Evolutionary conservation across 305 asterid genomes (phyloP).

Genomic region (Fraxinus sp.): DNA sequence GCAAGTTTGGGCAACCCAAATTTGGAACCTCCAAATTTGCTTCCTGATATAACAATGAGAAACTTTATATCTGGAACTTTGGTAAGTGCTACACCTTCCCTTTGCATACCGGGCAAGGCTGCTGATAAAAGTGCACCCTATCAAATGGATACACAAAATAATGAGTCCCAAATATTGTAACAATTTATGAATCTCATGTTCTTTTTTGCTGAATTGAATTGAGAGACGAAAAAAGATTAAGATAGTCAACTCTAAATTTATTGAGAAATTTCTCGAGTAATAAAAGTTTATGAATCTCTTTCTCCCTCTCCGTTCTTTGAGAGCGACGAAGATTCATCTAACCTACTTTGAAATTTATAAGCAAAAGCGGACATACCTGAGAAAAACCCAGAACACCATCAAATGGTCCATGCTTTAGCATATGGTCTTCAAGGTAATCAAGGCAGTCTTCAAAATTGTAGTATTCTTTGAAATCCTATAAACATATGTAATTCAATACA

Average conservation of each 20-base stretch:
- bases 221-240: neutral
- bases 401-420: constrained; percentile 37
- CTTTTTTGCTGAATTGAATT: no score
- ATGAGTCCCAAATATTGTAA: neutral
- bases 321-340: neutral
- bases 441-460: constrained; percentile 34
- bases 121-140: constrained; percentile 40
- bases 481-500: neutral
- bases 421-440: constrained; percentile 28
- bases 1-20: constrained; percentile 34
- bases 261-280: neutral
- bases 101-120: constrained; percentile 41
- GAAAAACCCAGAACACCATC: constrained; percentile 44
- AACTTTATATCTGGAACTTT: constrained; percentile 33
- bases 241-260: neutral
- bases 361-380: constrained; percentile 23
- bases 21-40: constrained; percentile 28
- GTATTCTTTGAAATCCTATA: constrained; percentile 31
- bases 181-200: neutral
- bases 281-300: neutral
- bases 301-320: neutral
- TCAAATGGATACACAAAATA: neutral
- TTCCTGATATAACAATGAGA: constrained; percentile 23
- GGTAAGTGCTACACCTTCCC: constrained; percentile 34
- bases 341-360: no score